phyloP scores from a whole-genome alignment of 2,329 filamentous ascomycete genomes.

The Xylariales sp. region DNA sequence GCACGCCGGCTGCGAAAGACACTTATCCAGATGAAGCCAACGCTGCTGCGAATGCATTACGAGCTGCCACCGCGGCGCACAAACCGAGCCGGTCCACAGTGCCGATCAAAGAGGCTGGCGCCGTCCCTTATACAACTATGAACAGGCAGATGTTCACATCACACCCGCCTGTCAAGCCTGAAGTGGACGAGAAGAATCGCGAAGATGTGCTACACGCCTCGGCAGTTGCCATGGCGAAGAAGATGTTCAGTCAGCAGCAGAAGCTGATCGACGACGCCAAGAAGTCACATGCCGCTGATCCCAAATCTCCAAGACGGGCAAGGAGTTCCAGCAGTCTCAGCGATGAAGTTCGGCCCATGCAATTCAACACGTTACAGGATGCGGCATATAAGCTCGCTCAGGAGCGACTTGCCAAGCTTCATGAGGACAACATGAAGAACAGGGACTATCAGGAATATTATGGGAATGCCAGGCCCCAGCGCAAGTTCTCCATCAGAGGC shows the following conservation, averaged over 20 bases:
- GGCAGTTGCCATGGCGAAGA: slow-evolving; percentile 82
- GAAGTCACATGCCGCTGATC: slow-evolving; percentile 31
- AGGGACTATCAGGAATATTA: slow-evolving; percentile 74
- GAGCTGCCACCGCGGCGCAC: slow-evolving; percentile 66
- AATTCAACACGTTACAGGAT: slow-evolving; percentile 68
- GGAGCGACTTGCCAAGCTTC: slow-evolving; percentile 75
- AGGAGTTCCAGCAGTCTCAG: slow-evolving; percentile 28
- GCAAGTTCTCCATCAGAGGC: slow-evolving; percentile 46
- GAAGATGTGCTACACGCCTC: slow-evolving; percentile 74
- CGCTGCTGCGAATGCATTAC: slow-evolving; percentile 64
- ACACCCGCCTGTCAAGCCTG: slow-evolving; percentile 64
- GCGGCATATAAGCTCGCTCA: slow-evolving; percentile 82
- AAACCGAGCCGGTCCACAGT: slow-evolving; percentile 41
- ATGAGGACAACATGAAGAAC: slow-evolving; percentile 61
- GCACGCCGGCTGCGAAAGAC: slow-evolving; percentile 47
- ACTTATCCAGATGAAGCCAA: slow-evolving; percentile 54
- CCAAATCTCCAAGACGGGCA: slow-evolving; percentile 23
- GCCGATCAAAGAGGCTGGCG: slow-evolving; percentile 55
- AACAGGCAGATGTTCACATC: slow-evolving; percentile 73
- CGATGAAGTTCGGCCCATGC: slow-evolving; percentile 43
- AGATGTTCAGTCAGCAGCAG: slow-evolving; percentile 73
- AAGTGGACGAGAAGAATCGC: slow-evolving; percentile 68
- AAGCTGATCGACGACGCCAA: slow-evolving; percentile 50
- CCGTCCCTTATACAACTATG: slow-evolving; percentile 64
- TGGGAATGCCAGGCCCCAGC: slow-evolving; percentile 39